Evolutionary conservation across 306 rosid genomes (phyloP).

Genomic region (Quercus dentata): DNA sequence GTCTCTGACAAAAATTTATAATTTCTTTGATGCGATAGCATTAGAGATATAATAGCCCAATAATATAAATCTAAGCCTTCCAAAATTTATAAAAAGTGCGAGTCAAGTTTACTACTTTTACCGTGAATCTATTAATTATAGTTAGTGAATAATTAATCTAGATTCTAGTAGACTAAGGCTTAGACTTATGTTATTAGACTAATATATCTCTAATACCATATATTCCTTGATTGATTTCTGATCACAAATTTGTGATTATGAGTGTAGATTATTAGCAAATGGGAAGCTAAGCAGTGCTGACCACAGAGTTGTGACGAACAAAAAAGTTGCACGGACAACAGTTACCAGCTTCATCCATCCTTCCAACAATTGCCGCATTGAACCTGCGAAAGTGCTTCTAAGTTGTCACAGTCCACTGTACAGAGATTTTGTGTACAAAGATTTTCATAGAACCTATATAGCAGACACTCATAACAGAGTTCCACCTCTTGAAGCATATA

Average conservation of each 20-base stretch:
- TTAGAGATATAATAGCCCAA: too few species aligned
- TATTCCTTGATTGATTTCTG: too few species aligned
- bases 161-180: too few species aligned
- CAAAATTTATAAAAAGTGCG: too few species aligned
- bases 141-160: too few species aligned
- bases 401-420: conserved; percentile 1
- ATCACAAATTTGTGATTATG: background rate
- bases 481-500: conserved; percentile 15
- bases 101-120: too few species aligned
- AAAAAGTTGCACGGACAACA: background rate
- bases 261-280: conserved; percentile 16
- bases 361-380: conserved; percentile 3
- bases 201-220: too few species aligned
- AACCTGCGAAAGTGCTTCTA: conserved; percentile 20
- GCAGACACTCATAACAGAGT: conserved; percentile 4
- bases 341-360: conserved; percentile 19
- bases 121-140: too few species aligned
- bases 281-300: conserved; percentile 26
- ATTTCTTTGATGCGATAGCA: too few species aligned
- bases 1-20: too few species aligned
- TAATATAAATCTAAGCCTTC: too few species aligned
- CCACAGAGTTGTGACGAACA: conserved; percentile 23
- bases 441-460: conserved; percentile 5
- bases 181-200: too few species aligned
- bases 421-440: conserved; percentile 8